A percentile compares a stretch with the other conserved stretches of the same genome.
Conservation (phyloP, 257 asterid species). For the Asclepias syriaca region DNA sequence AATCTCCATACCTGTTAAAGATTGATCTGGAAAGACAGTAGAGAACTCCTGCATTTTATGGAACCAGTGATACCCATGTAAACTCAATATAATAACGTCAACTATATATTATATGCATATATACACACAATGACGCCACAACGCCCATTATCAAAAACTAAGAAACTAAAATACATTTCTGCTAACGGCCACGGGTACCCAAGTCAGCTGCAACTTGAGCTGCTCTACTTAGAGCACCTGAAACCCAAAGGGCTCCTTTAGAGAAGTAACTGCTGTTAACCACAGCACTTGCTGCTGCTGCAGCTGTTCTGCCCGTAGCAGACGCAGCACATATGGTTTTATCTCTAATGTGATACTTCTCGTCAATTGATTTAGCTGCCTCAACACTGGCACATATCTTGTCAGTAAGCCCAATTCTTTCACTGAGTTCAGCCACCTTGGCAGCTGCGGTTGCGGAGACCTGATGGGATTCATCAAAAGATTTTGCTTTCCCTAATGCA, state of each 20-base stretch:
- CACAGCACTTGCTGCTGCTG: conserved; percentile 71
- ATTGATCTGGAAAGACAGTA: neutral
- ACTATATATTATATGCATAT: neutral
- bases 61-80: neutral
- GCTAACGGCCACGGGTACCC: conserved; percentile 45
- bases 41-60: neutral
- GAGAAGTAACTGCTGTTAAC: conserved; percentile 75
- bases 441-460: conserved; percentile 94
- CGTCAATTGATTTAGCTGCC: conserved; percentile 56
- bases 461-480: conserved; percentile 79
- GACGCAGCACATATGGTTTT: conserved; percentile 69
- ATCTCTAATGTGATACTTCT: conserved; percentile 53
- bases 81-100: neutral
- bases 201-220: conserved; percentile 75
- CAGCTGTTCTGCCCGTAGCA: conserved; percentile 77
- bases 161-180: conserved; percentile 21
- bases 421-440: conserved; percentile 80
- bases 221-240: conserved; percentile 72
- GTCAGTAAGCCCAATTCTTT: conserved; percentile 66
- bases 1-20: neutral
- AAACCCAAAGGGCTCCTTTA: conserved; percentile 79
- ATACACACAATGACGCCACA: conserved; percentile 5
- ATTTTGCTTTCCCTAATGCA: conserved; percentile 71
- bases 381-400: conserved; percentile 81
- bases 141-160: neutral